phyloP scores from a whole-genome alignment of 192 early-diverging fungal species.

The Coemansia sp. region DNA sequence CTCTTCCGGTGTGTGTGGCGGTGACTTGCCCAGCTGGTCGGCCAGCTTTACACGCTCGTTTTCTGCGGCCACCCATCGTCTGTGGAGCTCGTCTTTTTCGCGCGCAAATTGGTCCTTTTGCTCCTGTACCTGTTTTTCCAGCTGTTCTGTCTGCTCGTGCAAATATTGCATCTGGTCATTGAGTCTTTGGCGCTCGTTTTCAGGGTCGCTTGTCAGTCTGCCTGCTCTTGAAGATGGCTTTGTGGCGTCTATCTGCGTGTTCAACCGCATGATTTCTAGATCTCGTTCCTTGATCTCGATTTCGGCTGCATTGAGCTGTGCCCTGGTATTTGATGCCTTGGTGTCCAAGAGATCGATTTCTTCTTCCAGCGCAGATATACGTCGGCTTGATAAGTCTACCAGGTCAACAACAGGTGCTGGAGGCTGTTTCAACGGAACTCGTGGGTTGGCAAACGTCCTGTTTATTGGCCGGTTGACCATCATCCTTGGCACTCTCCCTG shows the following conservation, averaged over 20 bases:
- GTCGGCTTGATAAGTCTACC: conserved; percentile 42
- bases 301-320: conserved; percentile 30
- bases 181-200: conserved; percentile 19
- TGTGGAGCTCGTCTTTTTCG: conserved; percentile 42
- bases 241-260: conserved; percentile 19
- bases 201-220: not conserved
- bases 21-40: conserved; percentile 1
- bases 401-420: conserved; percentile 37
- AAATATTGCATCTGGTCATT: conserved; percentile 49
- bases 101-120: conserved; percentile 33
- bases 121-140: conserved; percentile 34
- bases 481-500: conserved; percentile 30
- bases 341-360: conserved; percentile 36
- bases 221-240: not conserved
- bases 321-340: conserved; percentile 16
- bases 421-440: not conserved
- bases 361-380: conserved; percentile 43
- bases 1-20: no score
- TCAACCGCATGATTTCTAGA: conserved; percentile 42
- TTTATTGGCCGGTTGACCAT: conserved; percentile 9
- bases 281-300: conserved; percentile 45
- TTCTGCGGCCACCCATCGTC: conserved; percentile 43
- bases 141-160: conserved; percentile 41
- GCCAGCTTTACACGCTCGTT: conserved; percentile 39
- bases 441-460: not conserved